Conservation (phyloP, 2,329 filamentous ascomycete genomes). For the Rosellinia necatrix region DNA sequence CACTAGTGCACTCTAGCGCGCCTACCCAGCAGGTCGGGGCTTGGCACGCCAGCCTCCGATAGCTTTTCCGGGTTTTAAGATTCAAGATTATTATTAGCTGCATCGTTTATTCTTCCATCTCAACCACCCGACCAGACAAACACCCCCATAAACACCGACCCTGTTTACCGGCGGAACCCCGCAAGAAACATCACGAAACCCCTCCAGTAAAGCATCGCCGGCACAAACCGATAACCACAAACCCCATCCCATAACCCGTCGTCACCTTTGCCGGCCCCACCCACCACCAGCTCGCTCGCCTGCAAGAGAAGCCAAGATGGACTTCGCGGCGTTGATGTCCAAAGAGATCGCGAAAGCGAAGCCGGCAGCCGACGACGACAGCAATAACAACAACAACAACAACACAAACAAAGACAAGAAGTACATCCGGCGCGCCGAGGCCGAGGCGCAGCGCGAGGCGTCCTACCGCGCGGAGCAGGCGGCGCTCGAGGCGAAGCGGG, state of each 20-base stretch:
- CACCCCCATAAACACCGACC: too few species aligned
- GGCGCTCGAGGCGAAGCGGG: constrained; percentile 71
- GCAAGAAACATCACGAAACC: too few species aligned
- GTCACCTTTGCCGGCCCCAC: not conserved
- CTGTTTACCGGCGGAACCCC: too few species aligned
- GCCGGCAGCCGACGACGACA: constrained; percentile 23
- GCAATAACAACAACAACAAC: not conserved
- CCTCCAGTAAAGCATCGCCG: too few species aligned
- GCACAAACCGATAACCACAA: not conserved
- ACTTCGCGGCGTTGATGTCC: constrained; percentile 93
- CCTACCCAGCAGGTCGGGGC: too few species aligned
- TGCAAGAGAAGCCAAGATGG: constrained; percentile 80
- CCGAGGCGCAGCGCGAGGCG: constrained; percentile 80
- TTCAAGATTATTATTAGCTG: too few species aligned
- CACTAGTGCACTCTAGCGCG: too few species aligned
- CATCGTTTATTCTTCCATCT: too few species aligned
- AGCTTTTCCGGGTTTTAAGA: too few species aligned
- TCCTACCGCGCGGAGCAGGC: constrained; percentile 84
- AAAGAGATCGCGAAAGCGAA: constrained; percentile 88
- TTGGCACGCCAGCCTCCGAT: too few species aligned
- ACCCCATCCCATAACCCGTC: too few species aligned
- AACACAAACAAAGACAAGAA: constrained; percentile 58
- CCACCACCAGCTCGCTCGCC: not conserved
- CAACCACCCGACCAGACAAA: too few species aligned
- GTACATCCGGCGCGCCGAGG: constrained; percentile 82